Conservation (phyloP, 2,329 filamentous ascomycete genomes). For the Gnomoniopsis smithogilvyi region DNA sequence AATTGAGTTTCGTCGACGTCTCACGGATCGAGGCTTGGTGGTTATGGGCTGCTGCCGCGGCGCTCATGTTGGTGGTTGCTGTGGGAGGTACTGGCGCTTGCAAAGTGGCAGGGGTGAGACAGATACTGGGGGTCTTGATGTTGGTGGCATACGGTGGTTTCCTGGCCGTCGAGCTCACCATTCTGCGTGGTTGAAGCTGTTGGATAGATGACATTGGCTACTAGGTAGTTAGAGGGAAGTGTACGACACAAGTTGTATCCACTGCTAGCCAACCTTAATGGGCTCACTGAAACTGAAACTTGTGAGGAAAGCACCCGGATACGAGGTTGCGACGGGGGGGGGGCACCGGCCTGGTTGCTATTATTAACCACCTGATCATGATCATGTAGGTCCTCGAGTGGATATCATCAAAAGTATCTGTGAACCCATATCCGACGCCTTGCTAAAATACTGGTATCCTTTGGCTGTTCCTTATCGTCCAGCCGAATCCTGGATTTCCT, state of each 20-base stretch:
- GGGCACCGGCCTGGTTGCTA: too few species aligned
- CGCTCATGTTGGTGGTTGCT: slow-evolving; percentile 3
- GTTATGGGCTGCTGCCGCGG: slow-evolving; percentile 13
- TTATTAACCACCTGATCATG: too few species aligned
- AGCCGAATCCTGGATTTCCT: neutral
- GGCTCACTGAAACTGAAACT: too few species aligned
- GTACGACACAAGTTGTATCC: neutral
- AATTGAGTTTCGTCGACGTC: slow-evolving; percentile 5
- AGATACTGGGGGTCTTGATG: slow-evolving; percentile 13
- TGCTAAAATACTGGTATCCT: neutral
- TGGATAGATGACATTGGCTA: neutral
- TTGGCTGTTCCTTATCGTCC: neutral
- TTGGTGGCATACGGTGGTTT: slow-evolving; percentile 16
- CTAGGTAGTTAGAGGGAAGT: too few species aligned
- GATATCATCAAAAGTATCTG: neutral
- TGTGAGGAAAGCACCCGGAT: too few species aligned
- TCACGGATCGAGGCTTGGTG: slow-evolving; percentile 18
- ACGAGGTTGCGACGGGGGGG: too few species aligned
- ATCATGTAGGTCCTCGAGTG: too few species aligned
- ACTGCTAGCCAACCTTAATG: too few species aligned
- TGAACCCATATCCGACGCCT: neutral
- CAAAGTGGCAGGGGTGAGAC: slow-evolving; percentile 13
- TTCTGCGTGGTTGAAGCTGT: slow-evolving; percentile 6
- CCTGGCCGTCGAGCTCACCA: slow-evolving; percentile 13
- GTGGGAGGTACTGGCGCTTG: slow-evolving; percentile 9